Evolutionary conservation across 2,329 filamentous ascomycete genomes (phyloP).

Genomic region (Neofusicoccum cordaticola): DNA sequence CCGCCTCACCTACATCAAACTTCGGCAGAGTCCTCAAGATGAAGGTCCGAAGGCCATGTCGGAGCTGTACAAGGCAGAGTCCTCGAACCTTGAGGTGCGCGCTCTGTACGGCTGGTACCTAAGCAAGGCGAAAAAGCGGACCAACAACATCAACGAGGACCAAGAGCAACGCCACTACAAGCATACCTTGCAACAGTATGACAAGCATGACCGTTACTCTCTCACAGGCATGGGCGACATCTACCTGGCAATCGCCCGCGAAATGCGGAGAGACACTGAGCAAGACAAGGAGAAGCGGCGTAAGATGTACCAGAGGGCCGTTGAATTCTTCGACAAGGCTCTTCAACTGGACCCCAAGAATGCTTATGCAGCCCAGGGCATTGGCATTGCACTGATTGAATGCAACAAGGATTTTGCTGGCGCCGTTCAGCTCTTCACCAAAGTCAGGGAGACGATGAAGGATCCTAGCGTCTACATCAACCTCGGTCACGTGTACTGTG

Average conservation of each 20-base stretch:
- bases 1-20: slow-evolving; percentile 83
- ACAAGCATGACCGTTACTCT: slow-evolving; percentile 98
- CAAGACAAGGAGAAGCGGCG: slow-evolving; percentile 87
- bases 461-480: slow-evolving; percentile 90
- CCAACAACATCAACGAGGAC: slow-evolving; percentile 79
- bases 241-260: slow-evolving; percentile 80
- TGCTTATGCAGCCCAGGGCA: slow-evolving; percentile 91
- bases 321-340: slow-evolving; percentile 98
- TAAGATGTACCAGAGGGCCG: slow-evolving; percentile 82
- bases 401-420: slow-evolving; percentile 85
- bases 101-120: slow-evolving; percentile 95
- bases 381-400: slow-evolving; percentile 90
- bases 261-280: slow-evolving; percentile 90
- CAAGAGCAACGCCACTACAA: slow-evolving; percentile 93
- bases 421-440: slow-evolving; percentile 83
- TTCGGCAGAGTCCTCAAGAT: slow-evolving; percentile 76
- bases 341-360: slow-evolving; percentile 92
- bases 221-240: slow-evolving; percentile 96
- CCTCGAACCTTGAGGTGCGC: slow-evolving; percentile 84
- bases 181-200: slow-evolving; percentile 86
- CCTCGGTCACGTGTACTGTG: slow-evolving; percentile 86
- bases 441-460: slow-evolving; percentile 84
- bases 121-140: slow-evolving; percentile 81
- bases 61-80: slow-evolving; percentile 80
- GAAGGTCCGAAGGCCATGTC: slow-evolving; percentile 83